Base-by-base conservation (phyloP, 805 yeast genomes). In the Starmerella roubikii region DNA sequence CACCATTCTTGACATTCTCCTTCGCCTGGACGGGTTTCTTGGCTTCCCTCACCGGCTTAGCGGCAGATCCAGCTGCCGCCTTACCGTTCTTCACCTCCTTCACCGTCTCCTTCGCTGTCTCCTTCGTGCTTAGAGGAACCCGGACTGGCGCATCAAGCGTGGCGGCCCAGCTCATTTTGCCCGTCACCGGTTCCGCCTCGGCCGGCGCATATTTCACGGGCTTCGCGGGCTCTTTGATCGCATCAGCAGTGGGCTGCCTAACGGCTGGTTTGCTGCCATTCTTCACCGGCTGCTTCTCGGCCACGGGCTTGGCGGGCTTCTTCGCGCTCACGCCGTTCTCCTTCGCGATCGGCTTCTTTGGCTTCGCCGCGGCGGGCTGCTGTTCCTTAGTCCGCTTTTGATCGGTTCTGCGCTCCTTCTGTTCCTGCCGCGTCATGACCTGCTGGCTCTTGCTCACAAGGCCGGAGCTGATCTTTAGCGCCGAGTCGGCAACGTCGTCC, bases 381-480 rank as follows among this genome's bases (percentile, higher is more conserved):
- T 23, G 20, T 7, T 34, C 30, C 20, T 10, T 8, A 8, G 20
- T 11, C 18, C 13, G 9, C 31, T 29, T 10, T 17, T 38, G 37
- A 12, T 56, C 65, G 64, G 59, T 72, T 62, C 69, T 66, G 41
- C 71, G 72, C 59, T 76, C 79, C 35, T 53, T 51, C 55, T 48
- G 57, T 62, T 62, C 47, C 32, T 39, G 44, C 34, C 45, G 41
- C 37, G 41, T 41, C 45, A 47, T 65, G 57, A 83, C 94, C 52
- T 86, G 91, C 56, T 84, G 96, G 95, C 97, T 88, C 61, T 80
- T 83, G 50, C 79, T 70, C 28, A 83, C 93, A 53, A 80, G 79
- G 49, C 94, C 94, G 45, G 84, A 81, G 41, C 93, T 77, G 60
- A 91, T 86, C 59, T 84, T 77, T 55, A 79, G 86, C 47, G 83